Conservation (phyloP, 768 basidiomycete genomes). For the Coprinopsis marcescibilis region DNA sequence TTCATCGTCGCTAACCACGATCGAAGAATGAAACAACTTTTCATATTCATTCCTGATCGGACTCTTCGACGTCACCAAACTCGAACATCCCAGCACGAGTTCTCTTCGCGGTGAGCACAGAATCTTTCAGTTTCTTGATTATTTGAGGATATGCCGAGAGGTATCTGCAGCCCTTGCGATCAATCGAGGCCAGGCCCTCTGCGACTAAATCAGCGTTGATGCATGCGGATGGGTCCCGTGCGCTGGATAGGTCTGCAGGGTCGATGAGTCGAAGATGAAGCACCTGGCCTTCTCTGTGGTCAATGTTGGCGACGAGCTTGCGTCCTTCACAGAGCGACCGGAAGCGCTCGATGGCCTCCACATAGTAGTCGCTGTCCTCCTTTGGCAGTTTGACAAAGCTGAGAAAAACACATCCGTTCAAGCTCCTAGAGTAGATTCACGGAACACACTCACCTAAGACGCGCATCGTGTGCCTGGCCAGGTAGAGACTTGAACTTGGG, state of each 20-base stretch:
- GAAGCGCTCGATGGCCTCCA: constrained; percentile 85
- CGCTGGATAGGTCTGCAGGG: constrained; percentile 64
- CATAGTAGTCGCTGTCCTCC: constrained; percentile 79
- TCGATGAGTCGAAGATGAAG: constrained; percentile 93
- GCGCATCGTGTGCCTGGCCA: constrained; percentile 92
- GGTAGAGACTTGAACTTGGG: constrained; percentile 83
- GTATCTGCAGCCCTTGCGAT: constrained; percentile 74
- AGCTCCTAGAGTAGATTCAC: background rate
- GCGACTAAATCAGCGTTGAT: constrained; percentile 87
- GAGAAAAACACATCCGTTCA: constrained; percentile 7
- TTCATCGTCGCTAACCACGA: background rate
- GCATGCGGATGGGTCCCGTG: constrained; percentile 65
- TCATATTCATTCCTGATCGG: constrained; percentile 39
- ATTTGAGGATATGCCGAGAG: constrained; percentile 64
- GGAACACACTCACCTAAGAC: constrained; percentile 55
- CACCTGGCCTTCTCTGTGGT: constrained; percentile 70
- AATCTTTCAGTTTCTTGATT: constrained; percentile 56
- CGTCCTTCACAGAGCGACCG: constrained; percentile 83
- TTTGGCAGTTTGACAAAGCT: constrained; percentile 86
- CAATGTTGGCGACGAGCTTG: constrained; percentile 93
- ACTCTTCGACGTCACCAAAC: constrained; percentile 87
- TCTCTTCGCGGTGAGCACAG: constrained; percentile 59
- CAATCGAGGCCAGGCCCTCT: constrained; percentile 81
- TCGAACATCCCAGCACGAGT: constrained; percentile 83
- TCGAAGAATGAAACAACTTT: background rate